A percentile compares a stretch with the other conserved stretches of the same genome.
phyloP scores from a whole-genome alignment of 306 rosid species.

The Pachyrhizus erosus region DNA sequence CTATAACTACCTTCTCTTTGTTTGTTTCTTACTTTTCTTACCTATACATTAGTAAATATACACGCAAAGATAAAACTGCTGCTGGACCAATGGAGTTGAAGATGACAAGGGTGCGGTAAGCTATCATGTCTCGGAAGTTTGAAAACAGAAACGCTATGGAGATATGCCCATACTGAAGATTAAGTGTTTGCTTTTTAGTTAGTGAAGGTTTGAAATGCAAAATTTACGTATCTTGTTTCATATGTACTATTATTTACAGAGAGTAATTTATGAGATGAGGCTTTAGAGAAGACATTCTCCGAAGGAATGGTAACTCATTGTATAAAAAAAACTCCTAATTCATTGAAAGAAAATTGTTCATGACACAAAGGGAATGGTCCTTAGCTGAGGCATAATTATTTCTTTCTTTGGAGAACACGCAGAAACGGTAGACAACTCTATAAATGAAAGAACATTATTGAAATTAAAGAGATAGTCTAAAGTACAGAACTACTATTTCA shows the following conservation, averaged over 20 bases:
- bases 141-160: not conserved
- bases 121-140: not conserved
- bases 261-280: not conserved
- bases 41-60: not conserved
- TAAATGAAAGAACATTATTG: not conserved
- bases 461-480: not conserved
- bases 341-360: not conserved
- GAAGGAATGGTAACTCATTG: no score
- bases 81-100: not conserved
- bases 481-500: not conserved
- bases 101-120: not conserved
- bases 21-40: not conserved
- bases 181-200: not conserved
- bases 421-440: not conserved
- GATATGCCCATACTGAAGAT: not conserved
- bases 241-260: not conserved
- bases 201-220: not conserved
- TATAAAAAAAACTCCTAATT: not conserved
- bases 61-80: not conserved
- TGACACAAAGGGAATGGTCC: not conserved
- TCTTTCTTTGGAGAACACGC: not conserved
- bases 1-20: not conserved
- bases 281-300: not conserved
- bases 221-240: not conserved
- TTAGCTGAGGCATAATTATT: not conserved